Evolutionary conservation across 805 yeast species (phyloP).

Genomic region (Naumovozyma castellii): DNA sequence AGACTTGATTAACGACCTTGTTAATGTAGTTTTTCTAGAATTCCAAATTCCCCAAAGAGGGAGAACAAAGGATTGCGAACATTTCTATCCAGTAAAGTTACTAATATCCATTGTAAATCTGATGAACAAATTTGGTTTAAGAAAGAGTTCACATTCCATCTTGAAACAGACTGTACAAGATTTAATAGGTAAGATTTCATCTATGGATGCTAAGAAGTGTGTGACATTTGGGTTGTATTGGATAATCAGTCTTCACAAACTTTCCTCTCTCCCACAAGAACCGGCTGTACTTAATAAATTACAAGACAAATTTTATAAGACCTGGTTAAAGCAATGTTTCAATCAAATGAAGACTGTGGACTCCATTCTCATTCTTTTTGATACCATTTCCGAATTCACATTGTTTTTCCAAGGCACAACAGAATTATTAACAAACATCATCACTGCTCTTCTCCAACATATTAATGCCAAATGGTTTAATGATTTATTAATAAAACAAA

Average conservation of each 20-base stretch:
- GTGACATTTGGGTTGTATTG: neutral
- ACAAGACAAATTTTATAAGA: neutral
- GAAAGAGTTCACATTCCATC: neutral
- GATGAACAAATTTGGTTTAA: neutral
- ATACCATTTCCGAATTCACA: neutral
- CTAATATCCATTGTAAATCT: too few species aligned
- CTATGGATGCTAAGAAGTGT: neutral
- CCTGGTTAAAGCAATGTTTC: neutral
- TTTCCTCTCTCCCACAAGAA: too few species aligned
- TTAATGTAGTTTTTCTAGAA: neutral
- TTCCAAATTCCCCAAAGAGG: neutral
- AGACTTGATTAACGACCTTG: neutral
- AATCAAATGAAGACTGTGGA: neutral
- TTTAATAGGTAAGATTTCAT: neutral
- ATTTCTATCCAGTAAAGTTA: neutral
- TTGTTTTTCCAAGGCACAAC: neutral
- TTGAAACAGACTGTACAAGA: neutral
- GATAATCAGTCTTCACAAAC: neutral
- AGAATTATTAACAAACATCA: neutral
- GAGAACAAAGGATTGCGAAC: neutral
- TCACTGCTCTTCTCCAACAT: constrained; percentile 2
- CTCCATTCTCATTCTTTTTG: neutral
- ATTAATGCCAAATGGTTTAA: constrained; percentile 8
- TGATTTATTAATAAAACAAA: constrained; percentile 7
- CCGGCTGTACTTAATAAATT: too few species aligned